Evolutionary conservation across 371 early-diverging fungal species (phyloP).

Genomic region (Mortierella sp.): DNA sequence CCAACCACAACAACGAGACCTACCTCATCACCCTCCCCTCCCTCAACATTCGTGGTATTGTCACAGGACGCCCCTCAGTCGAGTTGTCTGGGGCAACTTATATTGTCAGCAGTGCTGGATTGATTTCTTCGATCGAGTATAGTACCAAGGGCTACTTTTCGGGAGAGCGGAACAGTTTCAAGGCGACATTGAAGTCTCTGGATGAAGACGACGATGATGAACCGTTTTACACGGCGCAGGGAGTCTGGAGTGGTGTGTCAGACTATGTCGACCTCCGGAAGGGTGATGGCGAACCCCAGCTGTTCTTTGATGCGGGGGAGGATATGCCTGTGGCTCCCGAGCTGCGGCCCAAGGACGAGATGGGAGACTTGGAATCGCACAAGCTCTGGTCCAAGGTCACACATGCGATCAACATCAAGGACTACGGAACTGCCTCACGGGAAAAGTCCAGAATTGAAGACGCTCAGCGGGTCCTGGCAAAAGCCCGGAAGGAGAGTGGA

Average conservation of each 20-base stretch:
- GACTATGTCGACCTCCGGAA: constrained; percentile 67
- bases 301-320: constrained; percentile 70
- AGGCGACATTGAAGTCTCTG: constrained; percentile 70
- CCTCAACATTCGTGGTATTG: constrained; percentile 83
- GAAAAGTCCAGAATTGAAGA: constrained; percentile 84
- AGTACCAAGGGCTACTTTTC: constrained; percentile 85
- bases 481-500: constrained; percentile 71
- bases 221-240: constrained; percentile 71
- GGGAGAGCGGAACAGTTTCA: constrained; percentile 86
- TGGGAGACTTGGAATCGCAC: constrained; percentile 79
- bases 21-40: constrained; percentile 85
- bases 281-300: constrained; percentile 48
- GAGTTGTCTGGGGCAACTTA: constrained; percentile 82
- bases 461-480: constrained; percentile 77
- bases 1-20: constrained; percentile 70
- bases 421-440: constrained; percentile 77
- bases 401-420: constrained; percentile 74
- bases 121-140: constrained; percentile 78
- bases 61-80: constrained; percentile 86
- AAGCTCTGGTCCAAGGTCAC: constrained; percentile 82
- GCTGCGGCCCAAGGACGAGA: constrained; percentile 66
- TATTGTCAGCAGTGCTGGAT: constrained; percentile 77
- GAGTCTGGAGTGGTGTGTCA: constrained; percentile 79
- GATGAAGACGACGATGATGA: constrained; percentile 60
- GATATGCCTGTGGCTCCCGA: constrained; percentile 43